These are phyloP conservation scores for Actinidia arguta DNA, from an alignment of 179 eudicot species.

Conservation along the genomic window DNA sequence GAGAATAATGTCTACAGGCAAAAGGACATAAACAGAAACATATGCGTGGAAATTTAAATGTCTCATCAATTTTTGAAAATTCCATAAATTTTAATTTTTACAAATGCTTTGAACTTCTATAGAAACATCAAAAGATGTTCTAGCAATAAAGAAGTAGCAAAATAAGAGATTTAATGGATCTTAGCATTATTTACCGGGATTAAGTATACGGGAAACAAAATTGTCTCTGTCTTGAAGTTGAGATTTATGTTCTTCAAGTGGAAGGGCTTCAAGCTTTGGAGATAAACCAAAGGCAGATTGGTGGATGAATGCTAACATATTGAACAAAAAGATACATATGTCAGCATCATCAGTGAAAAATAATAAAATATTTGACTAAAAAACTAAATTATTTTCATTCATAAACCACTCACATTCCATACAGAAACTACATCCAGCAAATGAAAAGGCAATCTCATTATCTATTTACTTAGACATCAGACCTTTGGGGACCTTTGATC, in stretches of 20 bases:
- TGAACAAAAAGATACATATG: conserved; percentile 1
- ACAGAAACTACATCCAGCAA: conserved; percentile 19
- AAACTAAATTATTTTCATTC: neutral
- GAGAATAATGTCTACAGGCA: neutral
- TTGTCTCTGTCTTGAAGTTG: conserved; percentile 59
- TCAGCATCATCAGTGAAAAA: conserved; percentile 14
- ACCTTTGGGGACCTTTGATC: conserved; percentile 43
- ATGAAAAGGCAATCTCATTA: neutral
- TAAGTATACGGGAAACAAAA: conserved; percentile 44
- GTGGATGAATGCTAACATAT: conserved; percentile 51
- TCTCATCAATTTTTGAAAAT: neutral
- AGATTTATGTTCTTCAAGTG: conserved; percentile 72
- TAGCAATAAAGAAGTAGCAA: neutral
- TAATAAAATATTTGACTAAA: neutral
- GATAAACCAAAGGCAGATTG: conserved; percentile 97
- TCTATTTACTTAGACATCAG: conserved; percentile 12
- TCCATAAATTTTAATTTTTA: neutral
- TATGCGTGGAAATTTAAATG: neutral
- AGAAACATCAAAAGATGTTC: conserved; percentile 1
- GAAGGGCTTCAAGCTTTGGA: conserved; percentile 92
- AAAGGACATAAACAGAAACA: neutral
- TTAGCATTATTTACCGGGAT: conserved; percentile 50
- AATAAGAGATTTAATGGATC: neutral
- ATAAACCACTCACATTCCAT: conserved; percentile 5
- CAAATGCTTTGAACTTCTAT: conserved; percentile 9